Percentiles rank a stretch among this genome's conserved stretches.
Evolutionary conservation across 2,329 filamentous ascomycete species (phyloP).

Genomic region (Phaeosphaeria sp.): DNA sequence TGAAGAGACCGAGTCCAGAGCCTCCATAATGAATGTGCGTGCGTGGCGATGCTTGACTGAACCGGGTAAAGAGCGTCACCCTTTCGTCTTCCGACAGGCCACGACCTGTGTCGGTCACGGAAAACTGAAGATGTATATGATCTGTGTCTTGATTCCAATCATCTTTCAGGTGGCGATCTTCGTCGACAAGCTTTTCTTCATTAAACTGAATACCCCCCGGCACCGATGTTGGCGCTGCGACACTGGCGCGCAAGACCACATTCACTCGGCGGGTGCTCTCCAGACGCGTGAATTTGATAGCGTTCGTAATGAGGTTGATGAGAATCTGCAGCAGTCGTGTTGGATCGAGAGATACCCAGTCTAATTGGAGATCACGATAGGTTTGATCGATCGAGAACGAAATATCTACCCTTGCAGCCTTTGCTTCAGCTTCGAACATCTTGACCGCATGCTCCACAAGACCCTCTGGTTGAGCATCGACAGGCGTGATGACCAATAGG

Average conservation of each 20-base stretch:
- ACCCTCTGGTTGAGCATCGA: slow-evolving; percentile 44
- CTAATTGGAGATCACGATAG: slow-evolving; percentile 43
- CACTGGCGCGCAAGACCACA: slow-evolving; percentile 45
- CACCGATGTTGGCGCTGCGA: slow-evolving; percentile 36
- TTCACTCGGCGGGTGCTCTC: slow-evolving; percentile 42
- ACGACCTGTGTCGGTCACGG: slow-evolving; percentile 49
- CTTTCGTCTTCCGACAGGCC: slow-evolving; percentile 49
- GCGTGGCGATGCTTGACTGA: slow-evolving; percentile 39
- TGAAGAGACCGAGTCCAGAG: slow-evolving; percentile 44
- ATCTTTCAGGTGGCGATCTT: slow-evolving; percentile 27
- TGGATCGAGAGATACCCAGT: slow-evolving; percentile 52
- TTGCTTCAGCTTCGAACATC: slow-evolving; percentile 48
- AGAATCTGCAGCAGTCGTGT: slow-evolving; percentile 50
- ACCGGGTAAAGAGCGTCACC: slow-evolving; percentile 36
- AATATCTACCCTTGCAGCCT: slow-evolving; percentile 36
- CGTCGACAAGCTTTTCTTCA: slow-evolving; percentile 22
- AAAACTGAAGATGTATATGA: slow-evolving; percentile 41
- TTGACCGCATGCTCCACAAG: slow-evolving; percentile 42
- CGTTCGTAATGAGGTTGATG: slow-evolving; percentile 51
- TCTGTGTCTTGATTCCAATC: slow-evolving; percentile 44
- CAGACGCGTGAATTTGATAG: slow-evolving; percentile 53
- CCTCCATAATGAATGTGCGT: slow-evolving; percentile 50
- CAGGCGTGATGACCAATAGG: slow-evolving; percentile 50
- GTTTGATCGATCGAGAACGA: slow-evolving; percentile 43
- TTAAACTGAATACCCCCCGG: slow-evolving; percentile 40